Evolutionary conservation across 176 grass and related monocot genomes (phyloP).

Genomic region (Bothriochloa decipiens): DNA sequence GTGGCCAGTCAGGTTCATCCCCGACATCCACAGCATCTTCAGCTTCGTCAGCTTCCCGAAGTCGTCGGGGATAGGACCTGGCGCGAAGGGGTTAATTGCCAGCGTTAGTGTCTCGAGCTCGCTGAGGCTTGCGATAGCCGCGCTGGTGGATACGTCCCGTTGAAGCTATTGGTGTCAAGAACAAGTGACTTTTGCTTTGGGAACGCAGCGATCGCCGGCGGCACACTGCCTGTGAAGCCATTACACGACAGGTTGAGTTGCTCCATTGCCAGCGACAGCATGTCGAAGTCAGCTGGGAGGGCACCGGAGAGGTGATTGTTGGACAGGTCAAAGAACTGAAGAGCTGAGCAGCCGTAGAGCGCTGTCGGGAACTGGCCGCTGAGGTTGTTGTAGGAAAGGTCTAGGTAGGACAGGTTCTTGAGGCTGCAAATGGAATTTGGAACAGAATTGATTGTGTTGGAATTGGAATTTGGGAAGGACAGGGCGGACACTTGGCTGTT

Average conservation of each 20-base stretch:
- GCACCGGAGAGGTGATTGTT: too few relatives aligned
- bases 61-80: constrained; percentile 22
- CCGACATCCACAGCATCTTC: too few relatives aligned
- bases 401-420: constrained; percentile 15
- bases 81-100: constrained; percentile 17
- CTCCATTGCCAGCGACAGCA: constrained; percentile 32
- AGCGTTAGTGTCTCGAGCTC: constrained; percentile 35
- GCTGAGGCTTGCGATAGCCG: constrained; percentile 4
- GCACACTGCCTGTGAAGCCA: constrained; percentile 51
- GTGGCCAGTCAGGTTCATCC: too few relatives aligned
- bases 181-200: constrained; percentile 1
- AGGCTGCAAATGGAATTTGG: constrained; percentile 53
- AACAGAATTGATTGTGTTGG: constrained; percentile 5
- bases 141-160: constrained; percentile 33
- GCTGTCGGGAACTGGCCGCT: constrained; percentile 29
- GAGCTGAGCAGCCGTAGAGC: too few relatives aligned
- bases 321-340: too few relatives aligned
- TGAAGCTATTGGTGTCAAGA: constrained; percentile 41
- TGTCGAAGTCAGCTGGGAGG: too few relatives aligned
- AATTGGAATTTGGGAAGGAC: fast-evolving
- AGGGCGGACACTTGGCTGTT: constrained; percentile 18
- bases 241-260: constrained; percentile 48
- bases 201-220: constrained; percentile 13
- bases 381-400: constrained; percentile 58
- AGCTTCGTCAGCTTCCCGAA: too few relatives aligned